phyloP scores from a whole-genome alignment of 2,329 filamentous ascomycete genomes.

The Xylaria multiplex region DNA sequence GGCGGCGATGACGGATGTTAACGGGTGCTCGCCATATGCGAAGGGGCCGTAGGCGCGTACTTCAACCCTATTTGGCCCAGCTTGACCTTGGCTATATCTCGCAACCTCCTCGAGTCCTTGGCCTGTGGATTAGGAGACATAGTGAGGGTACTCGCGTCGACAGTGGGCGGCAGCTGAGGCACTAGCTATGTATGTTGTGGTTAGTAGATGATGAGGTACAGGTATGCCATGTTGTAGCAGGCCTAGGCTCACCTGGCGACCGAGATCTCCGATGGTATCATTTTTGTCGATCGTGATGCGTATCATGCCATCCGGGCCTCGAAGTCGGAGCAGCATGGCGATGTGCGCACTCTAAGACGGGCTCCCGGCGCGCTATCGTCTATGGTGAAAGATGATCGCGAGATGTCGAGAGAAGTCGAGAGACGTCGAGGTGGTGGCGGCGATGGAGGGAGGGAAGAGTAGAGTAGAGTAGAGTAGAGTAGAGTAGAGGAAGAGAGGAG shows the following conservation, averaged over 20 bases:
- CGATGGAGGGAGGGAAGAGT: background rate
- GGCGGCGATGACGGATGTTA: background rate
- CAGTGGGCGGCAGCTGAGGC: conserved; percentile 67
- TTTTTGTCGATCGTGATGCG: conserved; percentile 80
- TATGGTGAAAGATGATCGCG: background rate
- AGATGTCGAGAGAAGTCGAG: background rate
- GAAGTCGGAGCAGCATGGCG: conserved; percentile 84
- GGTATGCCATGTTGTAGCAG: background rate
- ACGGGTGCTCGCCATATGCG: background rate
- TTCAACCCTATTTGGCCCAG: conserved; percentile 69
- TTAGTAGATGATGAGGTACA: conserved; percentile 9
- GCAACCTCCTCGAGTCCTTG: conserved; percentile 67
- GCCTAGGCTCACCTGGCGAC: conserved; percentile 57
- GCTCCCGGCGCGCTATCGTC: background rate
- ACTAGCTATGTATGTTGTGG: conserved; percentile 59
- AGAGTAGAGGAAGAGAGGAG: background rate
- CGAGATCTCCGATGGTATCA: conserved; percentile 75
- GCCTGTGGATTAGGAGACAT: conserved; percentile 70
- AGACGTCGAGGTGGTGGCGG: background rate
- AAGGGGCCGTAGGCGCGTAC: conserved; percentile 51
- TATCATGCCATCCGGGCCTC: conserved; percentile 92
- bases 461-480: background rate
- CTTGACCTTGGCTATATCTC: conserved; percentile 65
- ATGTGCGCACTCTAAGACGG: conserved; percentile 12
- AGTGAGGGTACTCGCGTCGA: conserved; percentile 68